These are phyloP conservation scores for Astrephomene gubernaculifera DNA, from an alignment of 139 green algal genomes.

Conservation along the genomic window DNA sequence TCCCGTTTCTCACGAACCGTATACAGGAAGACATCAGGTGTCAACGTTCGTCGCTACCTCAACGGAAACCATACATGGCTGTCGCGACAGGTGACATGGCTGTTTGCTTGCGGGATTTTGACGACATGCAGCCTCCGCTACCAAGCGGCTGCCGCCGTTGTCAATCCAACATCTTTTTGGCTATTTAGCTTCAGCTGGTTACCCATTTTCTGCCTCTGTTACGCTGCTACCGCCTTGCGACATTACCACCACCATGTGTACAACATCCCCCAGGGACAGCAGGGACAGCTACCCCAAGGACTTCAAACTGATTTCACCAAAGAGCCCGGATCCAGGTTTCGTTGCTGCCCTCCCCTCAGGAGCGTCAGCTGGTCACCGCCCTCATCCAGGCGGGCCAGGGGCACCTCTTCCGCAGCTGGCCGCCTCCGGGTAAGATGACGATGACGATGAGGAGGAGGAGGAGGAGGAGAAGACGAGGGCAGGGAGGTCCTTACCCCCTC, in stretches of 20 bases:
- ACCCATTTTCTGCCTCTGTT: neutral
- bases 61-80: slow-evolving; percentile 53
- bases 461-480: neutral
- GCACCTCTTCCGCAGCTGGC: slow-evolving; percentile 65
- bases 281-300: neutral
- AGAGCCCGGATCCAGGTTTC: neutral
- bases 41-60: neutral
- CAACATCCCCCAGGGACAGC: neutral
- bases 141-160: too few relatives aligned
- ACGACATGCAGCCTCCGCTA: neutral
- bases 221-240: neutral
- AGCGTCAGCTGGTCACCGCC: slow-evolving; percentile 40
- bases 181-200: too few relatives aligned
- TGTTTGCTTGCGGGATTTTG: too few relatives aligned
- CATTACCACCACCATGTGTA: neutral
- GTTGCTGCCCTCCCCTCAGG: slow-evolving; percentile 35
- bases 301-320: neutral
- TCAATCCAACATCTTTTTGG: too few relatives aligned
- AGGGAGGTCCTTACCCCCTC: neutral
- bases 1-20: too few relatives aligned
- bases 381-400: slow-evolving; percentile 57
- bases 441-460: neutral
- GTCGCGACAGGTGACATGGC: slow-evolving; percentile 34
- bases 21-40: too few relatives aligned
- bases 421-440: slow-evolving; percentile 40